Base-by-base conservation (phyloP, 208 protist species). In the Leishmania tropica region DNA sequence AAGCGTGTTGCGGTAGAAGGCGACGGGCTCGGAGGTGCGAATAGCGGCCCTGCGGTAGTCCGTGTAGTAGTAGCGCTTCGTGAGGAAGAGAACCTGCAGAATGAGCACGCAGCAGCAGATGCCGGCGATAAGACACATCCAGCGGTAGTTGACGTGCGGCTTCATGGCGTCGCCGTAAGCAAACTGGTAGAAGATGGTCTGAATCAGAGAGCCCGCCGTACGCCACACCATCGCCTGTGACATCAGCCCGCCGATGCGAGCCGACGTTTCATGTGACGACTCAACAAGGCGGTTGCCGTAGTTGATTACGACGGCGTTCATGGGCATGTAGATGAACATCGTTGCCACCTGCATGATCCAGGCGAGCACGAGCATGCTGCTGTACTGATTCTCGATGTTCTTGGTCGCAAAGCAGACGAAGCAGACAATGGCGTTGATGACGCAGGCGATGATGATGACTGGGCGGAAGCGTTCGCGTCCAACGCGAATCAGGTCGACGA, bases 241-340 rank as follows among this genome's bases (percentile, higher is more conserved):
- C 88, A 88, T 87, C 60, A 91, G 47, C 1, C 78, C 71, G 21
- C 83, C 83, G 37, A 89, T 85, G 31, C 83, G 85, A 3, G 88
- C 70, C 15, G 85, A 81, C 45, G 78, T 83, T 65, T 89, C 85
- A 15, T 58, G 51, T 8, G 74, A 60, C 48, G 78, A 83, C 54
- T 85, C 79, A 0, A 82, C 58, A 17, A 81, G 40, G 54, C 76
- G 60, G 76, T 88, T 85, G 11, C 70, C 82, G 68, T 88, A 84
- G 51, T 76, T 70, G 60, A 86, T 86, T 31, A 88, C 82, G 35
- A 85, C 75, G 8, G 68, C 81, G 56, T 83, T 88, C 76, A 81
- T 79, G 35, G 85, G 85, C n/a, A 88, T 80, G 85, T 88, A 86
- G 37, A 88, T 81, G 72, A 88, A 88, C 82, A 88, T 88, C 17